A percentile compares a stretch with the other conserved stretches of the same genome.
Evolutionary conservation across 2,329 filamentous ascomycete genomes (phyloP).

Genomic region (Stemphylium lycopersici): DNA sequence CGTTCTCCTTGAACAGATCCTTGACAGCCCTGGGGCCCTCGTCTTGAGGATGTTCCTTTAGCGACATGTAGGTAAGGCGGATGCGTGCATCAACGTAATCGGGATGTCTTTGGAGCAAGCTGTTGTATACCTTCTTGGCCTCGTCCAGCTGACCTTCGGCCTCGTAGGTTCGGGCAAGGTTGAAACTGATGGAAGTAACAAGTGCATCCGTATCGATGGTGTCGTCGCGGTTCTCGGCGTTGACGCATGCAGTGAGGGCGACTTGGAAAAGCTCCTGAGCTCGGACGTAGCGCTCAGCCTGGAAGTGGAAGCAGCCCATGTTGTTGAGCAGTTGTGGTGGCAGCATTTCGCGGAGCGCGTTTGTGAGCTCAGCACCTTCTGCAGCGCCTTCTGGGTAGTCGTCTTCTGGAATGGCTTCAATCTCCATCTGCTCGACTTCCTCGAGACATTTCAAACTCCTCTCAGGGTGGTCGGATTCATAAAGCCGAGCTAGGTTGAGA

Average conservation of each 20-base stretch:
- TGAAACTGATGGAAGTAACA: constrained; percentile 96
- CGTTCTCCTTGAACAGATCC: constrained; percentile 83
- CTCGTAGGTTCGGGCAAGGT: constrained; percentile 92
- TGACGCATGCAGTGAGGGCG: constrained; percentile 86
- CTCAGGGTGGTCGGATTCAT: constrained; percentile 83
- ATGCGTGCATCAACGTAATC: constrained; percentile 94
- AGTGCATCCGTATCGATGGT: constrained; percentile 86
- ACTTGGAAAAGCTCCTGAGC: constrained; percentile 90
- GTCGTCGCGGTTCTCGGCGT: constrained; percentile 75
- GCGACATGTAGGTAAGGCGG: constrained; percentile 85
- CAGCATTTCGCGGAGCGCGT: constrained; percentile 74
- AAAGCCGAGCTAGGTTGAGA: constrained; percentile 88
- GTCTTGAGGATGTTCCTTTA: constrained; percentile 79
- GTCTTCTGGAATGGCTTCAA: constrained; percentile 75
- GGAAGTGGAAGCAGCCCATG: constrained; percentile 94
- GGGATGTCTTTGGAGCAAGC: constrained; percentile 79
- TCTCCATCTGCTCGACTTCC: constrained; percentile 88
- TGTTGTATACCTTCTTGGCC: constrained; percentile 87
- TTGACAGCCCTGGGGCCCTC: constrained; percentile 86
- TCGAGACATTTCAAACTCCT: constrained; percentile 90
- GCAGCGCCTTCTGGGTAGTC: constrained; percentile 66
- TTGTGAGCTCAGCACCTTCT: constrained; percentile 57
- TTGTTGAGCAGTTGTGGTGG: constrained; percentile 95
- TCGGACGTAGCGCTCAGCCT: constrained; percentile 78
- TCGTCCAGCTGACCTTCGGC: constrained; percentile 79